Percentiles rank a stretch among this genome's conserved stretches.
These are phyloP conservation scores for Pleurotus tuber-regium DNA, from an alignment of 768 basidiomycete species.

Conservation along the genomic window DNA sequence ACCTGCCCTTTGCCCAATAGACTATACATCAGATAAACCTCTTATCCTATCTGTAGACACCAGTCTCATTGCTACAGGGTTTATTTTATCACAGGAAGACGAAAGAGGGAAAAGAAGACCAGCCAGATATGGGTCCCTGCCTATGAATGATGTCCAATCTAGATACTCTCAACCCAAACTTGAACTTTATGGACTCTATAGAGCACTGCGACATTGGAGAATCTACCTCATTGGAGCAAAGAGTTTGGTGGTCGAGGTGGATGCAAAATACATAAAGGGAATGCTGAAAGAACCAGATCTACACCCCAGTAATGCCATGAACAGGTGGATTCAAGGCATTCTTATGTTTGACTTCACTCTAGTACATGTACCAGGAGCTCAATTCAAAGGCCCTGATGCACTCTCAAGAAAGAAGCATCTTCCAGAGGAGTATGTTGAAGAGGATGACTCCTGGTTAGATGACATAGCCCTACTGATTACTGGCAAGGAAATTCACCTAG, in stretches of 20 bases:
- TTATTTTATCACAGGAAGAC: constrained; percentile 28
- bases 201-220: constrained; percentile 20
- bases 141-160: constrained; percentile 23
- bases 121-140: constrained; percentile 27
- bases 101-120: constrained; percentile 18
- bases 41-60: constrained; percentile 32
- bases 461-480: constrained; percentile 1
- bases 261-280: constrained; percentile 31
- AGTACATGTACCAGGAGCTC: constrained; percentile 27
- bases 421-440: constrained; percentile 17
- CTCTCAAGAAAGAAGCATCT: constrained; percentile 23
- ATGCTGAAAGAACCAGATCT: constrained; percentile 33
- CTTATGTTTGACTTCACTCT: constrained; percentile 30
- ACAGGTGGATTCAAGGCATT: constrained; percentile 32
- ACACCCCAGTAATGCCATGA: constrained; percentile 26
- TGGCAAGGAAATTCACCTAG: not conserved
- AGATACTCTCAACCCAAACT: constrained; percentile 32
- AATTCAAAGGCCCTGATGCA: constrained; percentile 30
- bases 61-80: constrained; percentile 23
- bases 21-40: constrained; percentile 23
- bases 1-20: constrained; percentile 25
- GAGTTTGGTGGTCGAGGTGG: constrained; percentile 27
- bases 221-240: constrained; percentile 18
- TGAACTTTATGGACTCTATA: constrained; percentile 31
- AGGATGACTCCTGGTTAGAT: constrained; percentile 24